Conservation (phyloP, 192 early-diverging fungal genomes). For the Linnemannia zychae region DNA sequence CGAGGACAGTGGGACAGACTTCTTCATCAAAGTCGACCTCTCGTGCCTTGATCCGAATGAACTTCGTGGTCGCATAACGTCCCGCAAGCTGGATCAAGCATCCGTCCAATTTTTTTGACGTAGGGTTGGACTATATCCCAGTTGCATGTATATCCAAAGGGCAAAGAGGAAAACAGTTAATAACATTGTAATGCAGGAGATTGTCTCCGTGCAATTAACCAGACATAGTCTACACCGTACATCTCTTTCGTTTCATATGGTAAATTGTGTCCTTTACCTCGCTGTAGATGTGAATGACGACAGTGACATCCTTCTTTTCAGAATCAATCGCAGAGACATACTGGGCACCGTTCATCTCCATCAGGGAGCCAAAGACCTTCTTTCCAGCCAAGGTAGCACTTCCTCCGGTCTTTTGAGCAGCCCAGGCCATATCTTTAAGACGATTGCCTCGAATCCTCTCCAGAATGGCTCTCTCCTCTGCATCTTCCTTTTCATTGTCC, state of each 20-base stretch:
- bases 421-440: conserved; percentile 56
- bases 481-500: conserved; percentile 23
- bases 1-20: conserved; percentile 68
- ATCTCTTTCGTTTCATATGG: too few relatives aligned
- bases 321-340: conserved; percentile 66
- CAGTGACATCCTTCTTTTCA: conserved; percentile 61
- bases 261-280: conserved; percentile 38
- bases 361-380: conserved; percentile 63
- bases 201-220: background rate
- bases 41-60: conserved; percentile 62
- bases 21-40: conserved; percentile 71
- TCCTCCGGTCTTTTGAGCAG: conserved; percentile 19
- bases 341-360: conserved; percentile 61
- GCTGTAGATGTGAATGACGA: conserved; percentile 68
- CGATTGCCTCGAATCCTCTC: conserved; percentile 59
- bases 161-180: conserved; percentile 14
- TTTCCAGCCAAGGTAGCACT: conserved; percentile 2
- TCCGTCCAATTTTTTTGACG: conserved; percentile 59
- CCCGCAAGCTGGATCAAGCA: conserved; percentile 59
- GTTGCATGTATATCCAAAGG: background rate
- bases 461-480: conserved; percentile 54
- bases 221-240: background rate
- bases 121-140: conserved; percentile 16
- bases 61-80: conserved; percentile 65
- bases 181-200: background rate